Conservation (phyloP, 2,329 filamentous ascomycete genomes). For the Pseudocercospora cruenta region DNA sequence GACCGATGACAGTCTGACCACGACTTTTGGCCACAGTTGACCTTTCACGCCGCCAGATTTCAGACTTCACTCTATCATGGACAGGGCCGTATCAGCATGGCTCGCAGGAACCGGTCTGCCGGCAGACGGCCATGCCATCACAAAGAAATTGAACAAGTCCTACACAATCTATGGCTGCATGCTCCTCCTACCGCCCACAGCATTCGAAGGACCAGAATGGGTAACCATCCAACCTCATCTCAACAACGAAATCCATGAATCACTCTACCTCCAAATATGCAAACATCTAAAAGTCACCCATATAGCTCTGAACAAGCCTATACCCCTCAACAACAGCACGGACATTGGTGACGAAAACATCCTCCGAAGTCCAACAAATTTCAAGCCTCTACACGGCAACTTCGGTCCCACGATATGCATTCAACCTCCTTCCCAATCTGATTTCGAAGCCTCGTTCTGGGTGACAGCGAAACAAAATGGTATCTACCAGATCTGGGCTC, state of each 20-base stretch:
- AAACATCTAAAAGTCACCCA: conserved; percentile 55
- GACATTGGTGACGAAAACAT: conserved; percentile 56
- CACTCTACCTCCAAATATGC: conserved; percentile 49
- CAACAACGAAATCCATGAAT: conserved; percentile 34
- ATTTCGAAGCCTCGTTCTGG: conserved; percentile 76
- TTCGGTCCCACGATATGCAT: conserved; percentile 62
- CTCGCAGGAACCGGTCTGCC: conserved; percentile 5
- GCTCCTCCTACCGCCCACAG: conserved; percentile 58
- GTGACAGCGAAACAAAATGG: conserved; percentile 73
- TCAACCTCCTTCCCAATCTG: conserved; percentile 42
- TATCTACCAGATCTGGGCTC: conserved; percentile 83
- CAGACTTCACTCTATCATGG: conserved; percentile 13
- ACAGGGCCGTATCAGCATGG: conserved; percentile 27
- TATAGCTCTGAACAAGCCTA: conserved; percentile 63
- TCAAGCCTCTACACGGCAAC: conserved; percentile 72
- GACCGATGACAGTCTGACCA: too few species aligned
- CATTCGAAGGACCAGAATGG: conserved; percentile 46
- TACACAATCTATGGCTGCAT: conserved; percentile 63
- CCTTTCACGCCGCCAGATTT: too few species aligned
- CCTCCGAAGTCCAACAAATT: conserved; percentile 70
- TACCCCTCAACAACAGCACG: conserved; percentile 40
- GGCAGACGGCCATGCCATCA: conserved; percentile 1
- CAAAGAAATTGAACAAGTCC: conserved; percentile 33
- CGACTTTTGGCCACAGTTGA: too few species aligned
- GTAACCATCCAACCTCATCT: conserved; percentile 38